Conservation (phyloP, 306 rosid species). For the Vicia faba region DNA sequence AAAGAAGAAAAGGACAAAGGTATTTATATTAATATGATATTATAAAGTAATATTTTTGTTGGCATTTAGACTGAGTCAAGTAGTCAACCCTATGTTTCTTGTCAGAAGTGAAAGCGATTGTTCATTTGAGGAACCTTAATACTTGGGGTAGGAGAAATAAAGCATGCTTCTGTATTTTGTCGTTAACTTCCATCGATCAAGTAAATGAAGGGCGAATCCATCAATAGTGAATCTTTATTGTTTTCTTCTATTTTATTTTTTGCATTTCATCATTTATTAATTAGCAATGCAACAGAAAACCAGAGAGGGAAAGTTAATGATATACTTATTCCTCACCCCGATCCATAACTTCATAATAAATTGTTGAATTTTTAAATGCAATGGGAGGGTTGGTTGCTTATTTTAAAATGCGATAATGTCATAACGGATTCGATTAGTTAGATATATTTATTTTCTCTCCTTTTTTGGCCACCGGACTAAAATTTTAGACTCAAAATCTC, state of each 20-base stretch:
- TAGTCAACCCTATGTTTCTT: constrained; percentile 25
- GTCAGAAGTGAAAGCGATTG: constrained; percentile 52
- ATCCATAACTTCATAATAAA: neutral
- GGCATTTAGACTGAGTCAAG: constrained; percentile 27
- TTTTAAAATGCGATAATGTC: too few relatives aligned
- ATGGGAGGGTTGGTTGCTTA: too few relatives aligned
- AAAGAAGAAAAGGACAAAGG: neutral
- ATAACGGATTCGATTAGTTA: too few relatives aligned
- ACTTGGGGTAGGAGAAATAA: constrained; percentile 30
- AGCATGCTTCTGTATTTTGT: constrained; percentile 45
- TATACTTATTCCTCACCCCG: neutral
- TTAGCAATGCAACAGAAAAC: neutral
- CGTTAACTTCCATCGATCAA: constrained; percentile 36
- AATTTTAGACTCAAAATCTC: too few relatives aligned
- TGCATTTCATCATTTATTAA: neutral
- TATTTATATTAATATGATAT: neutral
- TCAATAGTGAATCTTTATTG: neutral
- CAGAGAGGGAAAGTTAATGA: neutral
- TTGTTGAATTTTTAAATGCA: neutral
- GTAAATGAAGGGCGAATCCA: constrained; percentile 30
- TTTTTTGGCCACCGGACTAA: too few relatives aligned
- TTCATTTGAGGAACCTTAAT: constrained; percentile 57
- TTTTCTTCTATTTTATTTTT: neutral
- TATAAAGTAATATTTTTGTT: too few relatives aligned
- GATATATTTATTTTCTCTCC: too few relatives aligned